These are phyloP conservation scores for Talinum fruticosum DNA, from an alignment of 148 eudicot genomes.

Conservation along the genomic window DNA sequence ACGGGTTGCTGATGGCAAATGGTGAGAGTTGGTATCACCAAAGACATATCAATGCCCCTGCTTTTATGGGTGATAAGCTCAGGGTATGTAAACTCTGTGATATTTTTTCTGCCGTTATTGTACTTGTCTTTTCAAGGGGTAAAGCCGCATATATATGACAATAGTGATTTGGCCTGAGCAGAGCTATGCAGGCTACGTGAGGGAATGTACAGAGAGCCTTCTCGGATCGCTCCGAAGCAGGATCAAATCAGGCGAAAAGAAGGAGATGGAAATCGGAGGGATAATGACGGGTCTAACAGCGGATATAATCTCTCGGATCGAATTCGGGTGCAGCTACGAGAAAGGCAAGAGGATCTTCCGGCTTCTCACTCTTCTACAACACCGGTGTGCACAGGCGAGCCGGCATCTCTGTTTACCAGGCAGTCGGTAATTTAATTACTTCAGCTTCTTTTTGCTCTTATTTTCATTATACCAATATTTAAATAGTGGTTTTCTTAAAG, in stretches of 20 bases:
- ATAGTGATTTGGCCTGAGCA: conserved; percentile 6
- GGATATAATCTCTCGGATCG: conserved; percentile 78
- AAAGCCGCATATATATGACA: no score
- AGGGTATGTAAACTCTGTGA: conserved; percentile 42
- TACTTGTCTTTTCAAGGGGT: neutral
- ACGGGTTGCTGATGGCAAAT: conserved; percentile 88
- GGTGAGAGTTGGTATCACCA: conserved; percentile 89
- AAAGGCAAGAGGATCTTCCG: conserved; percentile 79
- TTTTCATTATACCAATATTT: no score
- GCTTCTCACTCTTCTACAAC: conserved; percentile 58
- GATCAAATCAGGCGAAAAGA: conserved; percentile 25
- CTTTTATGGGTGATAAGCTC: conserved; percentile 81
- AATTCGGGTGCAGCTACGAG: conserved; percentile 69
- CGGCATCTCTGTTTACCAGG: conserved; percentile 82
- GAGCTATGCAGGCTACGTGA: conserved; percentile 84
- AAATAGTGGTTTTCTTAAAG: no score
- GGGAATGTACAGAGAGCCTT: conserved; percentile 69
- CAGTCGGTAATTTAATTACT: no score
- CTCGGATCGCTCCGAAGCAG: conserved; percentile 40
- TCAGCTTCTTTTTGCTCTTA: no score
- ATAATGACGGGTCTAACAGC: conserved; percentile 69
- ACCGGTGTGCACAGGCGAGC: conserved; percentile 77
- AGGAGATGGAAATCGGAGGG: conserved; percentile 78
- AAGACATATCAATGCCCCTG: conserved; percentile 85
- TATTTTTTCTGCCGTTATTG: neutral